Percentiles rank a stretch among this genome's conserved stretches.
phyloP scores from a whole-genome alignment of 192 early-diverging fungal genomes.

The Chytriomyces confervae region DNA sequence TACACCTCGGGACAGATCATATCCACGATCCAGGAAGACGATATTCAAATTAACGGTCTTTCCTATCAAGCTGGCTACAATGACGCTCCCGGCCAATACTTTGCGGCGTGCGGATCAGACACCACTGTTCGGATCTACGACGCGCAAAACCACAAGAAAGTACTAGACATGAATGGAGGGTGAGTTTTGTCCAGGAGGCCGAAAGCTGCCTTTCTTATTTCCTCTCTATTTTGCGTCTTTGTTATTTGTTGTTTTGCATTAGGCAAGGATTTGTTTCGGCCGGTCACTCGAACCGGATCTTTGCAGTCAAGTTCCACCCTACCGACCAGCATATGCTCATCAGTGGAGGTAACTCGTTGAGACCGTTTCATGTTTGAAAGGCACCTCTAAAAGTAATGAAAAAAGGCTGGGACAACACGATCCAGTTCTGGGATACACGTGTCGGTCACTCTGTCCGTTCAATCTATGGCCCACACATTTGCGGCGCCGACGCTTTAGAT shows the following conservation, averaged over 20 bases:
- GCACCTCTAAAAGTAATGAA: background rate
- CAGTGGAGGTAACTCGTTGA: constrained; percentile 45
- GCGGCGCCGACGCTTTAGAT: constrained; percentile 60
- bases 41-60: constrained; percentile 51
- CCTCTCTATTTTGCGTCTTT: background rate
- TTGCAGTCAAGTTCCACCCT: constrained; percentile 62
- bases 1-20: constrained; percentile 53
- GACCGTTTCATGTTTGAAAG: background rate
- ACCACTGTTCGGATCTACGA: constrained; percentile 55
- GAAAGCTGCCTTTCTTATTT: background rate
- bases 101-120: constrained; percentile 55
- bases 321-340: constrained; percentile 49
- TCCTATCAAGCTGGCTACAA: constrained; percentile 34
- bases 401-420: constrained; percentile 59
- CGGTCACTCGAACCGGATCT: constrained; percentile 61
- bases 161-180: constrained; percentile 37
- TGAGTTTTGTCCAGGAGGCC: background rate
- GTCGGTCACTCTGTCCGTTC: constrained; percentile 47
- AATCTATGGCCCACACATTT: constrained; percentile 64
- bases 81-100: constrained; percentile 15
- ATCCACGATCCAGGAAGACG: constrained; percentile 44
- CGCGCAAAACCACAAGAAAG: constrained; percentile 27
- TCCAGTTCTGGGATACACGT: constrained; percentile 63
- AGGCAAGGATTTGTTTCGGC: constrained; percentile 47
- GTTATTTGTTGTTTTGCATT: background rate